Evolutionary conservation across 2,329 filamentous ascomycete species (phyloP).

Genomic region (Aspergillus udagawae): DNA sequence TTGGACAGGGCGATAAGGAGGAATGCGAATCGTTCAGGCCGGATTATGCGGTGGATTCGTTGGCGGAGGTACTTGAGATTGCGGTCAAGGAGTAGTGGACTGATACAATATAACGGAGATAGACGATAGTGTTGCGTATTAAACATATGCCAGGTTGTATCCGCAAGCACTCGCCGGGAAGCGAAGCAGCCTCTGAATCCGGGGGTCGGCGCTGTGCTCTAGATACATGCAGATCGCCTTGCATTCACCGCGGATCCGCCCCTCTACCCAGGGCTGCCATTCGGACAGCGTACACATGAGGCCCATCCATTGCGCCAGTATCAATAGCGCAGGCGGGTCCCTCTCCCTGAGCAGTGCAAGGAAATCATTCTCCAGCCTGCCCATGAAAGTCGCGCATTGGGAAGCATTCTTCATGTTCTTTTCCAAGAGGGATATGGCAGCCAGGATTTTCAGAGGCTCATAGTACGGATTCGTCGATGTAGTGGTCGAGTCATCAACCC

Average conservation of each 20-base stretch:
- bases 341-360: conserved; percentile 19
- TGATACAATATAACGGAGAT: too few species aligned
- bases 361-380: conserved; percentile 22
- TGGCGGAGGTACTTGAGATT: conserved; percentile 3
- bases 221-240: conserved; percentile 30
- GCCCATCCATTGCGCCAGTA: conserved; percentile 30
- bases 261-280: conserved; percentile 29
- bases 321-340: conserved; percentile 24
- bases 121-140: neutral
- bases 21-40: conserved; percentile 7
- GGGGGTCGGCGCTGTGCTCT: conserved; percentile 18
- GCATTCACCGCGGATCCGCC: conserved; percentile 24
- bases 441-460: conserved; percentile 17
- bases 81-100: neutral
- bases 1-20: conserved; percentile 11
- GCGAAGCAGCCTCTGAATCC: conserved; percentile 18
- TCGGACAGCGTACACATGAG: conserved; percentile 26
- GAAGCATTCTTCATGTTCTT: conserved; percentile 15
- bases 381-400: conserved; percentile 24
- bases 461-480: conserved; percentile 22
- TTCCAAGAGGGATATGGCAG: conserved; percentile 17
- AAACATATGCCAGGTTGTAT: conserved; percentile 12
- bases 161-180: conserved; percentile 24
- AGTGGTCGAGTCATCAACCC: conserved; percentile 20
- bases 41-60: conserved; percentile 10